phyloP scores from a whole-genome alignment of 768 basidiomycete genomes.

The Paxillus rubicundulus region DNA sequence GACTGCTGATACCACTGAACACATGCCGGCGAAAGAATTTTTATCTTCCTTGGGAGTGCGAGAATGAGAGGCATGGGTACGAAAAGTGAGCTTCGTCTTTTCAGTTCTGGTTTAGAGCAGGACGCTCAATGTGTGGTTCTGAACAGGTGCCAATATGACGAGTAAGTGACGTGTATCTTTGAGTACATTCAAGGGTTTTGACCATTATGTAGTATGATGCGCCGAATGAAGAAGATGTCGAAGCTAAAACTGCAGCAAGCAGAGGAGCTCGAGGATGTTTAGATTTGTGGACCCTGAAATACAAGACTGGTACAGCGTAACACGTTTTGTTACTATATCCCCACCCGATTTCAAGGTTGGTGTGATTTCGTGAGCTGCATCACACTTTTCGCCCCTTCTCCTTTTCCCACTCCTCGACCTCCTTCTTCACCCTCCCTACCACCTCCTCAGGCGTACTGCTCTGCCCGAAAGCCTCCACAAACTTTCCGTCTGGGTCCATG shows the following conservation, averaged over 20 bases:
- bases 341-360: too few species aligned
- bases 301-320: slow-evolving; percentile 9
- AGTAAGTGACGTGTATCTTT: slow-evolving; percentile 52
- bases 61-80: slow-evolving; percentile 81
- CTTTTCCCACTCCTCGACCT: slow-evolving; percentile 42
- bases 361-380: neutral
- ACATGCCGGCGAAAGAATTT: slow-evolving; percentile 73
- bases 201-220: slow-evolving; percentile 60
- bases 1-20: slow-evolving; percentile 85
- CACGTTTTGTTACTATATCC: neutral
- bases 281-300: slow-evolving; percentile 15
- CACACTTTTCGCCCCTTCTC: slow-evolving; percentile 33
- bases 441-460: slow-evolving; percentile 68
- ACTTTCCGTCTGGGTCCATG: slow-evolving; percentile 93
- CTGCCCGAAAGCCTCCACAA: slow-evolving; percentile 97
- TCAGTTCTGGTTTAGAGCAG: neutral
- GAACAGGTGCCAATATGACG: slow-evolving; percentile 88
- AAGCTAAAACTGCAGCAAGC: slow-evolving; percentile 59
- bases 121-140: neutral
- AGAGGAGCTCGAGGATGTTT: slow-evolving; percentile 35
- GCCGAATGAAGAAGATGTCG: slow-evolving; percentile 81
- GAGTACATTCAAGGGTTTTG: neutral
- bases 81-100: slow-evolving; percentile 61
- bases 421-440: slow-evolving; percentile 55
- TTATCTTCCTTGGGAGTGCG: slow-evolving; percentile 93